Conservation (phyloP, 2,329 filamentous ascomycete genomes). For the Alternaria gansuensis region DNA sequence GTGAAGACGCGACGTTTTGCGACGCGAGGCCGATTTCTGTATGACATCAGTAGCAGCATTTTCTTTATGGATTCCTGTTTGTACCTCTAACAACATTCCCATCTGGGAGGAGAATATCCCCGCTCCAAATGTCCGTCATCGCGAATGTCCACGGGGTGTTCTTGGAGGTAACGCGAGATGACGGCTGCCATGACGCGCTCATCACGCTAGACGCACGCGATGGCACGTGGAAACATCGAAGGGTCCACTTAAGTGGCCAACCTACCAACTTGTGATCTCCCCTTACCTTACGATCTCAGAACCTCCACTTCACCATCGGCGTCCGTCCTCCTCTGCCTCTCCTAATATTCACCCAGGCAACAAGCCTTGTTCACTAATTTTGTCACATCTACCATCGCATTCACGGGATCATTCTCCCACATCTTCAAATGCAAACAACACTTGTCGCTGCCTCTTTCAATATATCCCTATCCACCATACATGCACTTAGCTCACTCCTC, state of each 20-base stretch:
- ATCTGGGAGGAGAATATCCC: conserved; percentile 45
- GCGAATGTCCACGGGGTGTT: conserved; percentile 9
- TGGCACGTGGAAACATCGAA: conserved; percentile 11
- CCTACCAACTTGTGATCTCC: background rate
- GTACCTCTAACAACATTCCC: conserved; percentile 39
- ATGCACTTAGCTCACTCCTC: too few relatives aligned
- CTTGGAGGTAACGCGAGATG: conserved; percentile 1
- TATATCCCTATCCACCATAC: too few relatives aligned
- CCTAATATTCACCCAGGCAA: too few relatives aligned
- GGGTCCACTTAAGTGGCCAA: background rate
- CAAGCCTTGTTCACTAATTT: too few relatives aligned
- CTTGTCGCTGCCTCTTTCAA: too few relatives aligned
- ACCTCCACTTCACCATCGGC: too few relatives aligned
- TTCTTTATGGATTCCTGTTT: too few relatives aligned
- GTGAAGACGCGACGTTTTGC: conserved; percentile 27
- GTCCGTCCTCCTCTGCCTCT: too few relatives aligned
- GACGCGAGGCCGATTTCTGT: conserved; percentile 45
- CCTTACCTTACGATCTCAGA: background rate
- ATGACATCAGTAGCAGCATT: background rate
- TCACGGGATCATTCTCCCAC: too few relatives aligned
- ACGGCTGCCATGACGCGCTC: conserved; percentile 27
- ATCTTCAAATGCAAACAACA: too few relatives aligned
- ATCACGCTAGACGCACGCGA: conserved; percentile 27
- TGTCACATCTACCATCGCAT: too few relatives aligned
- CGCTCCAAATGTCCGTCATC: conserved; percentile 50